Conservation (phyloP, 257 asterid genomes). For the Capsicum rhomboideum region DNA sequence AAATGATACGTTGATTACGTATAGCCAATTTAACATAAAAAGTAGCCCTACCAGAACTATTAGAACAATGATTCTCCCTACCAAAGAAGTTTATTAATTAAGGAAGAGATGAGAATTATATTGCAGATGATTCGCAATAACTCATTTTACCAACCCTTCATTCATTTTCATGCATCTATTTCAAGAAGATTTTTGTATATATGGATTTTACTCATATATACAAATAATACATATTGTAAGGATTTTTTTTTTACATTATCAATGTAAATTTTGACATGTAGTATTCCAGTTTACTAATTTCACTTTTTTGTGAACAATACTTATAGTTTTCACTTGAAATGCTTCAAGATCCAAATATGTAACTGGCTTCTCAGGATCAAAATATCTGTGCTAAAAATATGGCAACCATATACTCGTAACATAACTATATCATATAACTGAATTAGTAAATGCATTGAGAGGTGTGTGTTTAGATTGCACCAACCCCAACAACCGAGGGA, state of each 20-base stretch:
- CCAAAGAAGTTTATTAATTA: too few species aligned
- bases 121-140: neutral
- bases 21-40: neutral
- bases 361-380: neutral
- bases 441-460: neutral
- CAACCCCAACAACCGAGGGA: neutral
- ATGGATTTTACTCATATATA: too few species aligned
- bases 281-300: neutral
- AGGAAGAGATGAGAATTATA: too few species aligned
- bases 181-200: neutral
- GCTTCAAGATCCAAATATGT: neutral
- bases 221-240: too few species aligned
- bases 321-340: neutral
- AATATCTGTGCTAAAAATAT: neutral
- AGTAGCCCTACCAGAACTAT: too few species aligned
- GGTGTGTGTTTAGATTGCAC: neutral
- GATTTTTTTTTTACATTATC: neutral
- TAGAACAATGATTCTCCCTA: too few species aligned
- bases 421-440: neutral
- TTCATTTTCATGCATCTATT: neutral
- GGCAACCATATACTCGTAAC: neutral
- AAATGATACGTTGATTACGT: too few species aligned
- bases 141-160: neutral
- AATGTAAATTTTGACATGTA: too few species aligned
- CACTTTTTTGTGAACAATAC: too few species aligned